Evolutionary conservation across 176 grass and related monocot genomes (phyloP).

Genomic region (Ananas comosus): DNA sequence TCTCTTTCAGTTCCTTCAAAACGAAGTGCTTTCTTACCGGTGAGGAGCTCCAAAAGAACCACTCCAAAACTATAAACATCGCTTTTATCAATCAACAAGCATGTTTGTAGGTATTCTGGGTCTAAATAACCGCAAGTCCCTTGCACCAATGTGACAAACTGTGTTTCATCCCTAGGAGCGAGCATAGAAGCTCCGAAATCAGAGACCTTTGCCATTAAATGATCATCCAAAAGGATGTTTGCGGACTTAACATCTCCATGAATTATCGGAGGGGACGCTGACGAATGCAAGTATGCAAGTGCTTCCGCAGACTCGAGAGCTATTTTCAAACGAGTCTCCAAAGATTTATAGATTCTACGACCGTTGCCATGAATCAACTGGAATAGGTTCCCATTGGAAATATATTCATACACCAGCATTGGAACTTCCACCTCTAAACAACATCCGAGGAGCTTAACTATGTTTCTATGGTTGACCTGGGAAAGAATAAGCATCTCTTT

Average conservation of each 20-base stretch:
- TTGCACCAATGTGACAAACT: not conserved
- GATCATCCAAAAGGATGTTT: slow-evolving; percentile 1
- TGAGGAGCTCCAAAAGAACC: not conserved
- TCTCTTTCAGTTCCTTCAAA: not conserved
- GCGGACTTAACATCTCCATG: not conserved
- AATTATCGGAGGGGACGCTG: not conserved
- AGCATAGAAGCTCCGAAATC: not conserved
- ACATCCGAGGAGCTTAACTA: not conserved
- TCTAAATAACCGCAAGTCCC: not conserved
- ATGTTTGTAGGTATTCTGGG: not conserved
- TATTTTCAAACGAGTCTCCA: not conserved
- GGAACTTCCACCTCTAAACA: not conserved
- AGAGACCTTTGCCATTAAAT: not conserved
- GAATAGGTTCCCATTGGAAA: not conserved
- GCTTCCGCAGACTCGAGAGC: not conserved
- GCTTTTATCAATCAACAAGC: not conserved
- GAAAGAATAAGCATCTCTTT: not conserved
- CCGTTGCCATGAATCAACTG: not conserved
- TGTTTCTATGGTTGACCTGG: not conserved
- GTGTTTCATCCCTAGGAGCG: not conserved
- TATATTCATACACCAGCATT: not conserved
- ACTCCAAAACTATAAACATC: not conserved
- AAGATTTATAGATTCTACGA: not conserved
- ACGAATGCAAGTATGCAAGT: not conserved
- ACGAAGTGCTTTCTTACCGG: not conserved